These are phyloP conservation scores for Metschnikowia henanensis DNA, from an alignment of 805 yeast genomes.

Conservation along the genomic window DNA sequence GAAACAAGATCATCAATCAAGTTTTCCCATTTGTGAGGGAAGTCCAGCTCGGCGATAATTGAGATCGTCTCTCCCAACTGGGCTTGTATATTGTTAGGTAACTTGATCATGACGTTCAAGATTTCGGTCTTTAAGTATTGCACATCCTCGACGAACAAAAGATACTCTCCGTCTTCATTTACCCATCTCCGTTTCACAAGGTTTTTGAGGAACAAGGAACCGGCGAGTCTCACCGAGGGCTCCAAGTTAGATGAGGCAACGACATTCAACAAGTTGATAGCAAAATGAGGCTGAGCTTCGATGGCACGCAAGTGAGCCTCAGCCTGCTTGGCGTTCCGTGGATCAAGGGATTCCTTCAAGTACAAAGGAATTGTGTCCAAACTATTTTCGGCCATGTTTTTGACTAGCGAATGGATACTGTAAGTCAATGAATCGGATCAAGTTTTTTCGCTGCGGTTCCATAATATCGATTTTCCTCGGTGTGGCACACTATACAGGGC, in stretches of 20 bases:
- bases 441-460: conserved; percentile 8
- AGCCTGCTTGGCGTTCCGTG: conserved; percentile 62
- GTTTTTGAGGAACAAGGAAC: conserved; percentile 88
- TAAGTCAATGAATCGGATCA: too few relatives aligned
- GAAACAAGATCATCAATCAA: conserved; percentile 72
- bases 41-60: conserved; percentile 92
- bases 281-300: conserved; percentile 72
- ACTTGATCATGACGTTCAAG: conserved; percentile 78
- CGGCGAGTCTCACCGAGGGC: conserved; percentile 72
- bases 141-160: conserved; percentile 61
- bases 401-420: not conserved
- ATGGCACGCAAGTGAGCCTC: conserved; percentile 62
- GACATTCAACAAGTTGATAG: conserved; percentile 71
- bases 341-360: conserved; percentile 63
- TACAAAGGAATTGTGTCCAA: conserved; percentile 53
- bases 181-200: conserved; percentile 84
- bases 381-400: conserved; percentile 31
- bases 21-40: conserved; percentile 86
- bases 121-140: conserved; percentile 71
- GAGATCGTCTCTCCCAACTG: conserved; percentile 95
- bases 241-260: conserved; percentile 62
- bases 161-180: conserved; percentile 82
- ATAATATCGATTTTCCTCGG: conserved; percentile 6
- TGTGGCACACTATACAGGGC: conserved; percentile 8
- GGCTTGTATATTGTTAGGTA: conserved; percentile 79